Conservation (phyloP, 345 rosid species). For the Gossypium arboreum region DNA sequence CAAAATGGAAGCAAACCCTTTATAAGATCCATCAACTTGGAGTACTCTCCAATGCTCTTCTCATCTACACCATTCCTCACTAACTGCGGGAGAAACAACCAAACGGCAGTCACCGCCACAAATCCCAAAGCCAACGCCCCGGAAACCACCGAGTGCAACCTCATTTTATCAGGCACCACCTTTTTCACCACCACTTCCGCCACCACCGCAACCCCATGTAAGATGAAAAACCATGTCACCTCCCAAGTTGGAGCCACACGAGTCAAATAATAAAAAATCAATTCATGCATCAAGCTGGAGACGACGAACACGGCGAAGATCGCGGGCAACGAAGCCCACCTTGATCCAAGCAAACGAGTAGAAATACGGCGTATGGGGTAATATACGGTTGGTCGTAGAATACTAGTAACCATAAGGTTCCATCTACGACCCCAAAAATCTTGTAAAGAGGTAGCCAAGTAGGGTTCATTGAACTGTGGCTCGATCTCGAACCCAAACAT, state of each 20-base stretch:
- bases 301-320: constrained; percentile 40
- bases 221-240: constrained; percentile 59
- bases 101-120: constrained; percentile 31
- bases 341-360: constrained; percentile 16
- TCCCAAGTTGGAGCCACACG: constrained; percentile 65
- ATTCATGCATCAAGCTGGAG: constrained; percentile 64
- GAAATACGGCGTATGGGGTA: constrained; percentile 32
- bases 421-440: constrained; percentile 84
- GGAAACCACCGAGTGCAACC: constrained; percentile 28
- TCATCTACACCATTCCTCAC: constrained; percentile 37
- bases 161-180: constrained; percentile 9
- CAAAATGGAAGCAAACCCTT: not conserved
- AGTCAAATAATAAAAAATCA: constrained; percentile 36
- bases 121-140: constrained; percentile 35
- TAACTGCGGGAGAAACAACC: constrained; percentile 52
- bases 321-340: constrained; percentile 27
- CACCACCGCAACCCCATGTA: constrained; percentile 47
- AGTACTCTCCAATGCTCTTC: constrained; percentile 31
- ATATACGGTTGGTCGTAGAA: constrained; percentile 53
- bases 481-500: constrained; percentile 48
- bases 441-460: constrained; percentile 62
- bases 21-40: constrained; percentile 15
- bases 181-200: constrained; percentile 45
- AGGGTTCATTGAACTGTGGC: constrained; percentile 65
- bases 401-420: constrained; percentile 55